Conservation (phyloP, 371 early-diverging fungal species). For the Caulochytrium protostelioides region DNA sequence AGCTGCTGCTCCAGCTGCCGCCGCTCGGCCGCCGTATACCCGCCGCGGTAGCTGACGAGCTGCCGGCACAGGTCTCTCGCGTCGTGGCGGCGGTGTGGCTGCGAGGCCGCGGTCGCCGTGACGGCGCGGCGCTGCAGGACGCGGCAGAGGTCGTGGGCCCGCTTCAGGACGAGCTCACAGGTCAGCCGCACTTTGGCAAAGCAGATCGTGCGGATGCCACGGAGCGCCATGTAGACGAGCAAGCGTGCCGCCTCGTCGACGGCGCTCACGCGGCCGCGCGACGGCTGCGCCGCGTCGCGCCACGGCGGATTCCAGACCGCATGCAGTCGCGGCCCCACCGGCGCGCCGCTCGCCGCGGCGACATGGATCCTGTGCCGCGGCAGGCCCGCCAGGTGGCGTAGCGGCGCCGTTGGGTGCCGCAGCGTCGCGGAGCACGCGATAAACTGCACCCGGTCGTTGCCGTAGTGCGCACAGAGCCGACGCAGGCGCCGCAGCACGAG, state of each 20-base stretch:
- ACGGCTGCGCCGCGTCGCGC: not conserved
- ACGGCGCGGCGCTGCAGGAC: too few species aligned
- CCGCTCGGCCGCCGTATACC: slow-evolving; percentile 14
- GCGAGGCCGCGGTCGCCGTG: too few species aligned
- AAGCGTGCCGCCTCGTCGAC: slow-evolving; percentile 11
- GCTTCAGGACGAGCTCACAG: not conserved
- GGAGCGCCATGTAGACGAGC: slow-evolving; percentile 3
- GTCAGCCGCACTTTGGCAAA: slow-evolving; percentile 11
- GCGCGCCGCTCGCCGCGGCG: too few species aligned
- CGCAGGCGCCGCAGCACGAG: slow-evolving; percentile 40
- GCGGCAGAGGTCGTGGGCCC: not conserved
- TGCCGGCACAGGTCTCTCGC: too few species aligned
- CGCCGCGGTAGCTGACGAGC: slow-evolving; percentile 20
- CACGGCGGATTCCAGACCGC: slow-evolving; percentile 16
- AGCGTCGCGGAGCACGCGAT: slow-evolving; percentile 48
- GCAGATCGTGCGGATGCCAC: slow-evolving; percentile 9
- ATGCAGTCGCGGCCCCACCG: not conserved
- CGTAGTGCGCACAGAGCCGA: slow-evolving; percentile 27
- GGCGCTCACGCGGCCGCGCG: slow-evolving; percentile 4
- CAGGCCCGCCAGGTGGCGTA: too few species aligned
- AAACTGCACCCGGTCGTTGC: slow-evolving; percentile 26
- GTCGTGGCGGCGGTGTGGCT: too few species aligned
- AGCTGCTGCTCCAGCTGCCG: slow-evolving; percentile 14
- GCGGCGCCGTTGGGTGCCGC: slow-evolving; percentile 20
- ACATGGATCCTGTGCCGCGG: too few species aligned